Evolutionary conservation across 169 alveolate genomes (phyloP), one percentile per base, ranked within the genome.

Genomic region (Prorocentrum cordatum): DNA sequence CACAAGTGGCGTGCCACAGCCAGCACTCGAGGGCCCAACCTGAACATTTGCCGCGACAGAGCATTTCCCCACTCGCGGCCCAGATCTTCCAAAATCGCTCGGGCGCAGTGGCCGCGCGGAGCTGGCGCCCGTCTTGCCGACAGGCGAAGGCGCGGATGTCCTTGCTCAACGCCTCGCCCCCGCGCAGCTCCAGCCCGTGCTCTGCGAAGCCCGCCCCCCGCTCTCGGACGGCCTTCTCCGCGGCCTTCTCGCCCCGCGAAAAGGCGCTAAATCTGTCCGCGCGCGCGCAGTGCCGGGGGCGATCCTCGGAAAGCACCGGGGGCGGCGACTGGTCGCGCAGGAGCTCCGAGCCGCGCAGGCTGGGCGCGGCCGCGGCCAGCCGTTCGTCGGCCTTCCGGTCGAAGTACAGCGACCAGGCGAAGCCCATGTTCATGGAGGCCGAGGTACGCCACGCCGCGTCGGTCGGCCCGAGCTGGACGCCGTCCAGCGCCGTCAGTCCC

Each of bases 141-240:
- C n/a, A n/a, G n/a, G n/a, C n/a, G n/a, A n/a, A n/a, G n/a, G n/a
- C n/a, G n/a, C n/a, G n/a, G n/a, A n/a, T n/a, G n/a, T n/a, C n/a
- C n/a, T n/a, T n/a, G n/a, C n/a, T n/a, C n/a, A n/a, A 67, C 79
- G 36, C 79, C n/a, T 35, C 58, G 14, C 79, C 79, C 16, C 59
- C 59, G 26, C 36, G 79, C 20, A 67, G 35, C 3, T 22, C 6
- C 12, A 67, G 38, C 0, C 42, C 38, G 32, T n/a, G 16, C 22
- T 10, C 20, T 9, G 14, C n/a, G 35, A 67, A 67, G 14, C 36
- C 54, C 2, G n/a, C 27, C 22, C 1, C 36, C 59, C 33, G n/a
- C 0, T 35, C 36, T 0, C 6, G 12, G 36, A 67, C n/a, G 2
- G 26, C 79, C 14, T 9, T 5, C 14, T n/a, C 24, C 24, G 36